A percentile compares a stretch with the other conserved stretches of the same genome.
Conservation (phyloP, 306 rosid species). For the Malus sylvestris region DNA sequence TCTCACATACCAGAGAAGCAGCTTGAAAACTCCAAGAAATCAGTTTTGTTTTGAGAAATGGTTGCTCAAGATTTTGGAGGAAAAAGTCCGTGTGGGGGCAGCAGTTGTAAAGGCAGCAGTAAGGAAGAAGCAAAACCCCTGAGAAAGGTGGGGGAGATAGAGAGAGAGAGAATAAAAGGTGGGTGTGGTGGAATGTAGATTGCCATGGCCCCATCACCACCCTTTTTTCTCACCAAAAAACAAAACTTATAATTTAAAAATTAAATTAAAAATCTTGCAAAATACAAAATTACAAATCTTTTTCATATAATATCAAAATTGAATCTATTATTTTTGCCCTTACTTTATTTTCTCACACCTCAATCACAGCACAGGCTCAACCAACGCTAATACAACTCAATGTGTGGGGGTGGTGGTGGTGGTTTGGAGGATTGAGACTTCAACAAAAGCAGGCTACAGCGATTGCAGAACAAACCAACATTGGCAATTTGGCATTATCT, state of each 20-base stretch:
- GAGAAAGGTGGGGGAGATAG: constrained; percentile 16
- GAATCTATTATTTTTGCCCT: neutral
- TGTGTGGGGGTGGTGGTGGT: constrained; percentile 20
- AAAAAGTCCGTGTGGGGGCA: constrained; percentile 11
- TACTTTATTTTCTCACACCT: constrained; percentile 10
- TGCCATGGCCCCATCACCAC: constrained; percentile 70
- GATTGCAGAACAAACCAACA: constrained; percentile 50
- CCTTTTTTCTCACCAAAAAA: constrained; percentile 23
- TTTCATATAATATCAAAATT: neutral
- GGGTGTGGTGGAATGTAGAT: constrained; percentile 63
- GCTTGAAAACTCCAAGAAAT: constrained; percentile 19
- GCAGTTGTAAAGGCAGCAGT: constrained; percentile 38
- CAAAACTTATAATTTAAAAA: neutral
- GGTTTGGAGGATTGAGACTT: constrained; percentile 17
- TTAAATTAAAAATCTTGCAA: neutral
- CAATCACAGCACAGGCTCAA: constrained; percentile 45
- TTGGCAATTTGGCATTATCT: neutral
- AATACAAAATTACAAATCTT: neutral
- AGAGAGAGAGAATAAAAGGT: constrained; percentile 38
- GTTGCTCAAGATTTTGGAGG: constrained; percentile 28
- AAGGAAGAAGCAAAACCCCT: constrained; percentile 55
- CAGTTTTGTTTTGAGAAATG: constrained; percentile 5
- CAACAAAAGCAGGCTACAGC: constrained; percentile 36
- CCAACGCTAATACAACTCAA: constrained; percentile 34
- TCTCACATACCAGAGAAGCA: constrained; percentile 41